phyloP scores from a whole-genome alignment of 2,329 filamentous ascomycete genomes.

The Ophiostoma quercus region DNA sequence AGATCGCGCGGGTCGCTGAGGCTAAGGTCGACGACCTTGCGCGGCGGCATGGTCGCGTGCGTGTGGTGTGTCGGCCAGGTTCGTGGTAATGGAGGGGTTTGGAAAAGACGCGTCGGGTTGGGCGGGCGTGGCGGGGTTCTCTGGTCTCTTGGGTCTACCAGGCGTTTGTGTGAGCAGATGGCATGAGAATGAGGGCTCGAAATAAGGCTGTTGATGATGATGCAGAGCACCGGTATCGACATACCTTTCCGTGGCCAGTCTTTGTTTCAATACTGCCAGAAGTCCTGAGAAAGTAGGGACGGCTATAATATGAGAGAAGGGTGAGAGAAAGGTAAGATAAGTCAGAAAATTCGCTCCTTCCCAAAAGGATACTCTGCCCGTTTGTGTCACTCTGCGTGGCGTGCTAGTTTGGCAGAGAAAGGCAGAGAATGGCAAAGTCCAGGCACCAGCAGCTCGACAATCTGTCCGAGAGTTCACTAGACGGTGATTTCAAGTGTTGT shows the following conservation, averaged over 20 bases:
- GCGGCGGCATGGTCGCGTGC: conserved; percentile 19
- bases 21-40: conserved; percentile 14
- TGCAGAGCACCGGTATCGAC: background rate
- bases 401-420: too few relatives aligned
- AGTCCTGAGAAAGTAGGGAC: background rate
- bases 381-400: background rate
- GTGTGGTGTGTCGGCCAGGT: background rate
- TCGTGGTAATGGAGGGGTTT: background rate
- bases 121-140: background rate
- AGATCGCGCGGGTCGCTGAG: conserved; percentile 19
- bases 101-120: background rate
- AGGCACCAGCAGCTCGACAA: background rate
- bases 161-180: background rate
- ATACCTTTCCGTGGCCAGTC: background rate
- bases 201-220: background rate
- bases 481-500: background rate
- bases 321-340: background rate
- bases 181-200: background rate
- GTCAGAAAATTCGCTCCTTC: background rate
- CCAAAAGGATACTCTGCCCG: background rate
- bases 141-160: background rate
- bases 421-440: background rate
- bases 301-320: background rate
- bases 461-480: background rate
- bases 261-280: background rate